Evolutionary conservation across 2,329 filamentous ascomycete species (phyloP), one percentile per base, ranked within the genome.

Genomic region (Colletotrichum tropicicola): DNA sequence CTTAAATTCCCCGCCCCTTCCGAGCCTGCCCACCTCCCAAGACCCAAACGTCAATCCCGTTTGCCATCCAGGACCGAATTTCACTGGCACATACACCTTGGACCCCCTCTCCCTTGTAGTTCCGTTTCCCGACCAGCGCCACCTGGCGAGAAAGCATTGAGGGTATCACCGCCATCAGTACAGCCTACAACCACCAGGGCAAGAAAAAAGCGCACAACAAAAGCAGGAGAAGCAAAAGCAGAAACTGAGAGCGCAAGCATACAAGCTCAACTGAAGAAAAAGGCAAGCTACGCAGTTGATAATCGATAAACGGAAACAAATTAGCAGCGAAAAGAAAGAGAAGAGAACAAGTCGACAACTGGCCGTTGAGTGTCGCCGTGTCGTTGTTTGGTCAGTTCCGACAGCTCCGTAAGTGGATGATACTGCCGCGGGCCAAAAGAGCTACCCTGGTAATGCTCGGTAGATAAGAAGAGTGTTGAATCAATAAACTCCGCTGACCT

Each of bases 61-160:
- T 55, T 66, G 59, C 60, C 48, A 59, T 54, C 32, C 61, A 65
- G 61, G 48, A 65, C 48, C 48, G 23, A 49, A 19, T 35, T 15
- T 7, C 35, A 25, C 39, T 39, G 30, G 35, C 47, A 53, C 53
- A 41, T 27, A 12, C 10, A 10, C 44, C 6, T 32, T 28, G 23
- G 32, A 59, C 51, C 48, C 35, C 21, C 53, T 23, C 48, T 41
- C 37, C 41, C n/a, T 19, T 25, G 21, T 39, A 41, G 53, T 32
- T 54, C 53, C 37, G 48, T 60, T 53, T 62, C 47, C 65, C 35
- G 28, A 41, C 65, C 65, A 67, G 65, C 61, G 65, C 65, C 61
- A 61, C 65, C 51, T 57, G 65, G 65, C 65, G 45, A 66, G 61
- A 60, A 56, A 62, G 25, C 57, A 56, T 56, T 37, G 23, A 61